These are phyloP conservation scores for Euphorbia celastroides DNA, from an alignment of 441 rosid genomes.

Conservation along the genomic window DNA sequence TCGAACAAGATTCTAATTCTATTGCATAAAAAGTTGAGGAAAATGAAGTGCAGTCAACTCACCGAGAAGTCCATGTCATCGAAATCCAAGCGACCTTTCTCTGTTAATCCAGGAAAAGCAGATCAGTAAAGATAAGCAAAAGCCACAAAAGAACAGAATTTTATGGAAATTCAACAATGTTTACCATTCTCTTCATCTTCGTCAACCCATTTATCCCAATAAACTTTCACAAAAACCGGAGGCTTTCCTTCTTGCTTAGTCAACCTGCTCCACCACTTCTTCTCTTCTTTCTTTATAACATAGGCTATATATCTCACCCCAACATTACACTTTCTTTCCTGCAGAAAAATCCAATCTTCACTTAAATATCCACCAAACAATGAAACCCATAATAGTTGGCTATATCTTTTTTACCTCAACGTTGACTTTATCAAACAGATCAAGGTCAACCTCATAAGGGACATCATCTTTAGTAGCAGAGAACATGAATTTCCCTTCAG, in stretches of 20 bases:
- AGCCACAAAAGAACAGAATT: no score
- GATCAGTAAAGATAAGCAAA: no score
- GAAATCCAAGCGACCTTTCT: no score
- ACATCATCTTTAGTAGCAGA: constrained; percentile 44
- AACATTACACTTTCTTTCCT: constrained; percentile 54
- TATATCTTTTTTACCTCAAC: constrained; percentile 39
- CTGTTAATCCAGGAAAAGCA: no score
- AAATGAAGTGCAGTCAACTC: background rate
- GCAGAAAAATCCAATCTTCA: no score
- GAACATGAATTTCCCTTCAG: constrained; percentile 50
- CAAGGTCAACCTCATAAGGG: constrained; percentile 48
- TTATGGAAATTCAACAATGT: no score
- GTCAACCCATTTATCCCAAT: no score
- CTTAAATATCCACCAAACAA: no score
- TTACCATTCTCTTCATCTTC: no score
- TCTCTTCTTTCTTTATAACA: constrained; percentile 51
- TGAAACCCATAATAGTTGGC: no score
- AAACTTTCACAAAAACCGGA: no score
- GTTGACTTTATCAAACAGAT: constrained; percentile 45
- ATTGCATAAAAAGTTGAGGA: background rate
- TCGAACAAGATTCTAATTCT: background rate
- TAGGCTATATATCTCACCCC: constrained; percentile 42
- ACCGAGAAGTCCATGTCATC: constrained; percentile 19
- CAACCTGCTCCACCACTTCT: constrained; percentile 64
- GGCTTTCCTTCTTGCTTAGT: constrained; percentile 45